Conservation (phyloP, 345 rosid genomes). For the Moringa oleifera region DNA sequence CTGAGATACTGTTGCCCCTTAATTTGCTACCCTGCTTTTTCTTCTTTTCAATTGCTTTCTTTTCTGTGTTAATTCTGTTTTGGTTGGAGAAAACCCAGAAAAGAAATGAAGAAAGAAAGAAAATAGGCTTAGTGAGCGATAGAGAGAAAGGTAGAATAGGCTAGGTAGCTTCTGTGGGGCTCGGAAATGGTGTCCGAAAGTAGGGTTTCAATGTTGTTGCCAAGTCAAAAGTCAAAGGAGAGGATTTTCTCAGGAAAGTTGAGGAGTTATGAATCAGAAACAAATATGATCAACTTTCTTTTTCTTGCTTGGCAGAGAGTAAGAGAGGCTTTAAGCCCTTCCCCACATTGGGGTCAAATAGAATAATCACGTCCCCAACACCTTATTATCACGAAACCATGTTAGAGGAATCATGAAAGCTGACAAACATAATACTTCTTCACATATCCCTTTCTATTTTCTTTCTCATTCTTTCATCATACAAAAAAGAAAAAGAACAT, state of each 20-base stretch:
- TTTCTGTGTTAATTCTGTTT: too few relatives aligned
- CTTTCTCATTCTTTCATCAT: constrained; percentile 20
- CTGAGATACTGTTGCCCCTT: too few relatives aligned
- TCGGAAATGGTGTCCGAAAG: constrained; percentile 11
- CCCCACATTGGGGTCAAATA: constrained; percentile 46
- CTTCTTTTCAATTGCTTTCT: too few relatives aligned
- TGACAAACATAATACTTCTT: constrained; percentile 32
- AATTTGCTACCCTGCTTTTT: too few relatives aligned
- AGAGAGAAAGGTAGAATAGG: not conserved
- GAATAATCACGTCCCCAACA: constrained; percentile 55
- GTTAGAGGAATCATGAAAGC: constrained; percentile 55
- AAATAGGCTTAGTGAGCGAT: not conserved
- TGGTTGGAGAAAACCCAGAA: too few relatives aligned
- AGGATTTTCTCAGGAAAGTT: constrained; percentile 22
- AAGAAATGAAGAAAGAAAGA: too few relatives aligned
- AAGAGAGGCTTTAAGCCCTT: constrained; percentile 31
- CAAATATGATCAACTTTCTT: too few relatives aligned
- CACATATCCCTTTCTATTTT: constrained; percentile 14
- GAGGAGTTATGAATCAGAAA: constrained; percentile 16
- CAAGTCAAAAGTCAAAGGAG: constrained; percentile 25
- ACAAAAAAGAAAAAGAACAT: not conserved
- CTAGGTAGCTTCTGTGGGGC: constrained; percentile 20
- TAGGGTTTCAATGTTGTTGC: constrained; percentile 14
- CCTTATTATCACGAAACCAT: constrained; percentile 48
- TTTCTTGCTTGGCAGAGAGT: too few relatives aligned